Evolutionary conservation across 192 early-diverging fungal genomes (phyloP).

Genomic region (Entrophospora sp.): DNA sequence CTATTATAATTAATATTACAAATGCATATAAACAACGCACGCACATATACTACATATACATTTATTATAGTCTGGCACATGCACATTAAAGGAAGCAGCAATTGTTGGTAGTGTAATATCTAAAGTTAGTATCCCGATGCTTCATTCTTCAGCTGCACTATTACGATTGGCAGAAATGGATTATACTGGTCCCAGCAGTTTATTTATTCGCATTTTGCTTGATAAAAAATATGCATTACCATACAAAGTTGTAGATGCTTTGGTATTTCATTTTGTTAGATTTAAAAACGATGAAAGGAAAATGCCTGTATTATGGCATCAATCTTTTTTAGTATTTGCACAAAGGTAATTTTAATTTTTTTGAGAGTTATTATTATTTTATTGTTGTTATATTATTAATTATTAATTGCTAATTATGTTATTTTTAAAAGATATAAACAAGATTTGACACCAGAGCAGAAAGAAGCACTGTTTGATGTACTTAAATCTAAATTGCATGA

Average conservation of each 20-base stretch:
- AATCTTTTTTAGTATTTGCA: slow-evolving; percentile 87
- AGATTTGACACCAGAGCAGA: slow-evolving; percentile 88
- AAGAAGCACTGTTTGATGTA: slow-evolving; percentile 78
- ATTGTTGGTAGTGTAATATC: slow-evolving; percentile 86
- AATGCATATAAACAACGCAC: neutral
- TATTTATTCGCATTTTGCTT: slow-evolving; percentile 93
- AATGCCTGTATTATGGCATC: slow-evolving; percentile 97
- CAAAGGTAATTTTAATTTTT: slow-evolving; percentile 57
- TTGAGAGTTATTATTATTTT: no score
- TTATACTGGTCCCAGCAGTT: slow-evolving; percentile 85
- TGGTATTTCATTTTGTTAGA: slow-evolving; percentile 89
- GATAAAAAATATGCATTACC: slow-evolving; percentile 98
- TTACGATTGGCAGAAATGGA: slow-evolving; percentile 95
- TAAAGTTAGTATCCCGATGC: slow-evolving; percentile 87
- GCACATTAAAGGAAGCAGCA: slow-evolving; percentile 92
- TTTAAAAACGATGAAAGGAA: slow-evolving; percentile 75
- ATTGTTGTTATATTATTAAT: no score
- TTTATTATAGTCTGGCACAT: slow-evolving; percentile 51
- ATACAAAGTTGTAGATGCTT: slow-evolving; percentile 90
- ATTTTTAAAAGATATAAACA: slow-evolving; percentile 86
- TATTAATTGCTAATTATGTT: no score
- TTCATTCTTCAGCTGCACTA: slow-evolving; percentile 92
- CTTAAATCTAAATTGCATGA: slow-evolving; percentile 70
- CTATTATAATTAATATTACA: neutral
- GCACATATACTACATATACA: neutral